These are phyloP conservation scores for Thoreauomyces humboldtii DNA, from an alignment of 192 early-diverging fungal genomes.

Conservation along the genomic window DNA sequence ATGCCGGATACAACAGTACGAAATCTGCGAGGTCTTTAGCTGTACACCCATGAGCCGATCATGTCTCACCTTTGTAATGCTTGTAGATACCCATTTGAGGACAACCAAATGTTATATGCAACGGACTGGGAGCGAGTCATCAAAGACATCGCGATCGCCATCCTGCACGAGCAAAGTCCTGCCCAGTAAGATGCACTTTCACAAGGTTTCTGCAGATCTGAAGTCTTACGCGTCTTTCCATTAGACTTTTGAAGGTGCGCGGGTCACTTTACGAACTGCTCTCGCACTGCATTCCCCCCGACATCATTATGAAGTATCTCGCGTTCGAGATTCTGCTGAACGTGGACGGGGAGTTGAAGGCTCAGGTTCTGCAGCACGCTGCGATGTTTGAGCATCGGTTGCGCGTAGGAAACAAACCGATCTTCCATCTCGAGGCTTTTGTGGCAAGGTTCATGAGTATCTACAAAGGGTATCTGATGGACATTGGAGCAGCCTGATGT, in stretches of 20 bases:
- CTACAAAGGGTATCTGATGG: conserved; percentile 74
- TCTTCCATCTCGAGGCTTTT: conserved; percentile 95
- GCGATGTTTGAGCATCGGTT: conserved; percentile 91
- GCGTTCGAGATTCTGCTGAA: conserved; percentile 68
- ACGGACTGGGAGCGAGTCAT: conserved; percentile 91
- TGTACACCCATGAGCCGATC: too few relatives aligned
- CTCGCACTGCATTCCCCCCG: conserved; percentile 84
- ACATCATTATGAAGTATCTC: conserved; percentile 77
- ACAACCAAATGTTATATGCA: conserved; percentile 53
- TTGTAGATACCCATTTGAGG: conserved; percentile 45
- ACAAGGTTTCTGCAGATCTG: not conserved
- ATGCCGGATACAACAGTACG: conserved; percentile 40
- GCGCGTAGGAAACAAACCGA: conserved; percentile 80
- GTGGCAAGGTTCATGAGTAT: conserved; percentile 87
- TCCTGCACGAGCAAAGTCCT: conserved; percentile 75
- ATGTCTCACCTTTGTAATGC: not conserved
- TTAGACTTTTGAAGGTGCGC: conserved; percentile 68
- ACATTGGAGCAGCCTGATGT: conserved; percentile 21
- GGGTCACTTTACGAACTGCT: conserved; percentile 81
- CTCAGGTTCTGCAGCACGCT: conserved; percentile 65
- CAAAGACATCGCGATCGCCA: conserved; percentile 60
- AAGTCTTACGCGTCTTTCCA: not conserved
- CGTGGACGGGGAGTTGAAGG: conserved; percentile 63
- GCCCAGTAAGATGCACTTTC: conserved; percentile 45
- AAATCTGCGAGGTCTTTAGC: too few relatives aligned